A percentile compares a stretch with the other conserved stretches of the same genome.
Conservation (phyloP, 1,284 basidiomycete species). For the Ustilago hordei region DNA sequence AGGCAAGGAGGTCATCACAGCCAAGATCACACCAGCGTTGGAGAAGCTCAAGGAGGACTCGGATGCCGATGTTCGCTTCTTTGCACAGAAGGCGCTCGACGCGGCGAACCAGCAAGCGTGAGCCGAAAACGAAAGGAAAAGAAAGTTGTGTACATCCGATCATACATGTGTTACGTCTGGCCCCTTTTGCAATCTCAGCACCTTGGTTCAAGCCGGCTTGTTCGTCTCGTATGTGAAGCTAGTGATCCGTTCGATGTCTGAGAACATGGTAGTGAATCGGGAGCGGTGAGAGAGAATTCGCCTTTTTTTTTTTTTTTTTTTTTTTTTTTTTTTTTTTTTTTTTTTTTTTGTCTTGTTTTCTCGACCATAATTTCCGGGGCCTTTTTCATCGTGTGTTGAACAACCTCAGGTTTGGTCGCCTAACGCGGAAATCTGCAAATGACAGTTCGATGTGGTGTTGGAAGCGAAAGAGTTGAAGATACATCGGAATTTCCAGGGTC, state of each 20-base stretch:
- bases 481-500: too few relatives aligned
- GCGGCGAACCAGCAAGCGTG: constrained; percentile 38
- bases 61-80: constrained; percentile 93
- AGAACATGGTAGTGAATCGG: background rate
- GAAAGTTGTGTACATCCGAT: constrained; percentile 7
- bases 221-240: background rate
- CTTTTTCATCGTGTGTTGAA: background rate
- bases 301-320: background rate
- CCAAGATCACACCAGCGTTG: constrained; percentile 83
- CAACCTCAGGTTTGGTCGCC: too few relatives aligned
- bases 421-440: too few relatives aligned
- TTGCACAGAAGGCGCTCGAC: constrained; percentile 71
- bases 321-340: background rate
- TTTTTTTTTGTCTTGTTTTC: background rate
- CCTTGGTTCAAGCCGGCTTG: background rate
- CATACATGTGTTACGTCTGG: constrained; percentile 18
- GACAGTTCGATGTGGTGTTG: too few relatives aligned
- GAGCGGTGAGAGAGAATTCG: background rate
- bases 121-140: constrained; percentile 4
- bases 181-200: constrained; percentile 22
- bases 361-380: background rate
- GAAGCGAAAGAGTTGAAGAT: too few relatives aligned
- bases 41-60: constrained; percentile 88
- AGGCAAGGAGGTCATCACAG: constrained; percentile 80
- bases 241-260: background rate